A percentile compares a stretch with the other conserved stretches of the same genome.
These are phyloP conservation scores for Phytophthora nicotianae DNA, from an alignment of 352 stramenopile species.

Conservation along the genomic window DNA sequence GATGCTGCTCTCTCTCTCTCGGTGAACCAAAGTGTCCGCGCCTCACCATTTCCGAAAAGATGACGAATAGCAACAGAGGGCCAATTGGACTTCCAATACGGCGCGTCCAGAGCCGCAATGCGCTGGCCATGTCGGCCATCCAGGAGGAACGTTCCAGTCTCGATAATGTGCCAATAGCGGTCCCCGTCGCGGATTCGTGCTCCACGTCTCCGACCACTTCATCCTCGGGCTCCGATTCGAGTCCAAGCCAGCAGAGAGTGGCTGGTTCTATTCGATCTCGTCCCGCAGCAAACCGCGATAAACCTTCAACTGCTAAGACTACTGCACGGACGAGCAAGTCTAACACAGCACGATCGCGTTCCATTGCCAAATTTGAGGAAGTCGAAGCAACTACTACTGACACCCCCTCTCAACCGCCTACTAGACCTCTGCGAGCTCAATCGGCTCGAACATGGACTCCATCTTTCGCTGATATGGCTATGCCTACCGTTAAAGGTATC, in stretches of 20 bases:
- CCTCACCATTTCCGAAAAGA: slow-evolving; percentile 29
- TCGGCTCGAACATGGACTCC: slow-evolving; percentile 19
- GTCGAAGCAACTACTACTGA: slow-evolving; percentile 4
- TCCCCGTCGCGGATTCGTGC: slow-evolving; percentile 15
- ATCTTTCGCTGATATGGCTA: slow-evolving; percentile 5
- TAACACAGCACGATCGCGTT: slow-evolving; percentile 11
- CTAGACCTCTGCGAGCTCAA: slow-evolving; percentile 12
- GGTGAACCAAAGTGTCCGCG: slow-evolving; percentile 11
- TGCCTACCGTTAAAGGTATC: slow-evolving; percentile 10
- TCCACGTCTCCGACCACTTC: slow-evolving; percentile 28
- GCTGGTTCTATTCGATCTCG: background rate
- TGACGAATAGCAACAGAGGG: slow-evolving; percentile 30
- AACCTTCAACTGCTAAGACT: background rate
- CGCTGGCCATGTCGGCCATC: slow-evolving; percentile 40
- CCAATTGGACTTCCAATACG: slow-evolving; percentile 33
- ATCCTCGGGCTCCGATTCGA: slow-evolving; percentile 29
- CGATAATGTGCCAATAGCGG: slow-evolving; percentile 4
- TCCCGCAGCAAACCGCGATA: background rate
- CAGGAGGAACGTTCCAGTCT: slow-evolving; percentile 31
- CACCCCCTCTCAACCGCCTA: background rate
- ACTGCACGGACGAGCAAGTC: slow-evolving; percentile 2
- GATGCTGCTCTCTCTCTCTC: slow-evolving; percentile 6
- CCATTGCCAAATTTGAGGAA: slow-evolving; percentile 26
- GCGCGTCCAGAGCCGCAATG: slow-evolving; percentile 32
- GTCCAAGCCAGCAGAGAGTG: slow-evolving; percentile 12